Conservation (phyloP, 2,329 filamentous ascomycete species). For the Scortechinia acanthostroma region DNA sequence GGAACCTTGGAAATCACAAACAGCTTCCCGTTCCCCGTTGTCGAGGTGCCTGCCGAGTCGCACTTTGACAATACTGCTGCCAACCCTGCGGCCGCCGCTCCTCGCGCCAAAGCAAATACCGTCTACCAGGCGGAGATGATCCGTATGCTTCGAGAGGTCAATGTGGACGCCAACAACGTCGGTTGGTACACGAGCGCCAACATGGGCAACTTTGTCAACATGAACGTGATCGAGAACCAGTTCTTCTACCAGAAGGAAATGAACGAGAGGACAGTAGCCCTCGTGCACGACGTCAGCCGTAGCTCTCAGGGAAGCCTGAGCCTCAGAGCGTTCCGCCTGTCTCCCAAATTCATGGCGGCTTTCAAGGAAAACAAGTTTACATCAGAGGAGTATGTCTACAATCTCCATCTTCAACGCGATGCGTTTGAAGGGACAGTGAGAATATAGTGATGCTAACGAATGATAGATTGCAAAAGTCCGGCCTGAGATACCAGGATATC, state of each 20-base stretch:
- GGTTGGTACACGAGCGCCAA: slow-evolving; percentile 98
- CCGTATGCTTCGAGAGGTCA: slow-evolving; percentile 89
- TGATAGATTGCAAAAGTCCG: slow-evolving; percentile 87
- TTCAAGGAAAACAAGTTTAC: slow-evolving; percentile 98
- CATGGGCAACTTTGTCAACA: slow-evolving; percentile 96
- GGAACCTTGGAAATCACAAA: slow-evolving; percentile 85
- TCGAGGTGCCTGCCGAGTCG: slow-evolving; percentile 66
- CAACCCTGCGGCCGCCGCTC: slow-evolving; percentile 76
- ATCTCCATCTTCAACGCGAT: slow-evolving; percentile 15
- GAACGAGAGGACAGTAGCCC: slow-evolving; percentile 78
- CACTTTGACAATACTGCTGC: slow-evolving; percentile 70
- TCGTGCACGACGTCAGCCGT: slow-evolving; percentile 92
- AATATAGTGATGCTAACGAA: neutral
- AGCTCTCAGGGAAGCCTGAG: slow-evolving; percentile 87
- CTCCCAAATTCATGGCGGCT: slow-evolving; percentile 77
- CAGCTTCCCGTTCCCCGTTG: slow-evolving; percentile 83
- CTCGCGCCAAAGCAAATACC: slow-evolving; percentile 82
- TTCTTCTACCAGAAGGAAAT: slow-evolving; percentile 87
- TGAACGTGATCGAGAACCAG: slow-evolving; percentile 95
- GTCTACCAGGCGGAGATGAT: slow-evolving; percentile 95
- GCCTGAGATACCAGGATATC: slow-evolving; percentile 88
- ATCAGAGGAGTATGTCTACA: slow-evolving; percentile 69
- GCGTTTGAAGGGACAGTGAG: too few species aligned
- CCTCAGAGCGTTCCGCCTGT: slow-evolving; percentile 84
- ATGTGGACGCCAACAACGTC: slow-evolving; percentile 94